Evolutionary conservation across 1,284 basidiomycete genomes (phyloP).

Genomic region (Microbotryomycetes sp.): DNA sequence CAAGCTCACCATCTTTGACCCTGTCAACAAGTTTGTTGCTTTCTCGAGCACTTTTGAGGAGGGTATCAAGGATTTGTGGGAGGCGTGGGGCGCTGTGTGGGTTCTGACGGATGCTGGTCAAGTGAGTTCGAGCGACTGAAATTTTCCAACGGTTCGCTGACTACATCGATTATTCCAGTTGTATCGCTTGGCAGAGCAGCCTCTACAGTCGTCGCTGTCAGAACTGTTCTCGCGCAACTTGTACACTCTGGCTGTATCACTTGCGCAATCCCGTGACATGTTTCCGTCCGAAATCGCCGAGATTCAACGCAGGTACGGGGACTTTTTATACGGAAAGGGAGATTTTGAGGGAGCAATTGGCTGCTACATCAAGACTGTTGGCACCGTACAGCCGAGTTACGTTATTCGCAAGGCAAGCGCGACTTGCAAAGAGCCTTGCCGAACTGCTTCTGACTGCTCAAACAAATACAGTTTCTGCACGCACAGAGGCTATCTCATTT

Average conservation of each 20-base stretch:
- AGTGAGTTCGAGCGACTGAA: slow-evolving; percentile 45
- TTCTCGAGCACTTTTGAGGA: slow-evolving; percentile 62
- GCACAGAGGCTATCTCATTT: slow-evolving; percentile 92
- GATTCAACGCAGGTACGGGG: slow-evolving; percentile 78
- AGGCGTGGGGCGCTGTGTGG: slow-evolving; percentile 69
- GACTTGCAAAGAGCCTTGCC: background rate
- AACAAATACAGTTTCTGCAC: slow-evolving; percentile 95
- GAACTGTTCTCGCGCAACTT: slow-evolving; percentile 24
- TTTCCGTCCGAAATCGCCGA: slow-evolving; percentile 61
- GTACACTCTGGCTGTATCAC: slow-evolving; percentile 52
- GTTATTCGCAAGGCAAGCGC: slow-evolving; percentile 82
- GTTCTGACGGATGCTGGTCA: slow-evolving; percentile 67
- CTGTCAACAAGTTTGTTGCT: slow-evolving; percentile 84
- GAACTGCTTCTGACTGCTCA: background rate
- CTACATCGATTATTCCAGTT: slow-evolving; percentile 47
- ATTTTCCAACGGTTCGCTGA: background rate
- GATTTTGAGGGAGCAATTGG: slow-evolving; percentile 90
- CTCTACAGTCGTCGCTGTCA: slow-evolving; percentile 14
- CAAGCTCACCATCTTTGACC: slow-evolving; percentile 83
- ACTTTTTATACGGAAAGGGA: slow-evolving; percentile 82
- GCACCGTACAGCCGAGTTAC: slow-evolving; percentile 83
- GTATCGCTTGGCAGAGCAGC: slow-evolving; percentile 42
- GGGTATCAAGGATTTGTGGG: slow-evolving; percentile 70
- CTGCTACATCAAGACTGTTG: slow-evolving; percentile 86
- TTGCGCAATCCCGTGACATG: slow-evolving; percentile 55